Evolutionary conservation across 306 rosid species (phyloP).

Genomic region (Crotalaria pallida): DNA sequence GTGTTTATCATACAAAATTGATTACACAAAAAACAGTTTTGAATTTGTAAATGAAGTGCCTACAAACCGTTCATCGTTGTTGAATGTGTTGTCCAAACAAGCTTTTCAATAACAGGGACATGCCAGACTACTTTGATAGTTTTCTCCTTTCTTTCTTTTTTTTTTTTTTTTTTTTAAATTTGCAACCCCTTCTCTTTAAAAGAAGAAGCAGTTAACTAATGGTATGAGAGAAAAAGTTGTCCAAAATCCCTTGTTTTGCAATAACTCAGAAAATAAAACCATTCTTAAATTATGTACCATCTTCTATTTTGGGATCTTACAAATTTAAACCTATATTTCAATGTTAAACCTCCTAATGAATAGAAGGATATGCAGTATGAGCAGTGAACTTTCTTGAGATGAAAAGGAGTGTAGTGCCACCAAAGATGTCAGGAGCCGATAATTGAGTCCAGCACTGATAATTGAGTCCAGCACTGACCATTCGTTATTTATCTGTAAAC

Average conservation of each 20-base stretch:
- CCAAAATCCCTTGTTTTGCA: no score
- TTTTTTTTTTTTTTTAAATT: no score
- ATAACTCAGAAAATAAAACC: not conserved
- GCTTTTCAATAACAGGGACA: not conserved
- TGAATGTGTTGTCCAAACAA: not conserved
- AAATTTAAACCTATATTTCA: constrained; percentile 17
- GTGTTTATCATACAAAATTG: no score
- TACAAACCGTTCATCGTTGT: not conserved
- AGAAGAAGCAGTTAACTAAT: not conserved
- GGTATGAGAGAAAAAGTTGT: not conserved
- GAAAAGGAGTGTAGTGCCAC: constrained; percentile 6
- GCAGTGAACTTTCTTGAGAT: constrained; percentile 3
- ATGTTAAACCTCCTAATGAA: constrained; percentile 7
- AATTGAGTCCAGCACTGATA: not conserved
- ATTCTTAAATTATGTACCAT: not conserved
- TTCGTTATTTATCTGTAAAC: constrained; percentile 42
- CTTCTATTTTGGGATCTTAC: constrained; percentile 19
- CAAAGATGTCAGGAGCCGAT: constrained; percentile 3
- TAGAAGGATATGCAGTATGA: not conserved
- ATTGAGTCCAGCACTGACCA: not conserved
- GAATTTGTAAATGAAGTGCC: no score
- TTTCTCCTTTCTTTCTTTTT: not conserved
- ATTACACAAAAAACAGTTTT: no score
- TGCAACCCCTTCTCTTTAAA: not conserved
- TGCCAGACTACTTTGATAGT: not conserved